These are phyloP conservation scores for Dothistroma pini DNA, from an alignment of 2,329 filamentous ascomycete genomes.

Conservation along the genomic window DNA sequence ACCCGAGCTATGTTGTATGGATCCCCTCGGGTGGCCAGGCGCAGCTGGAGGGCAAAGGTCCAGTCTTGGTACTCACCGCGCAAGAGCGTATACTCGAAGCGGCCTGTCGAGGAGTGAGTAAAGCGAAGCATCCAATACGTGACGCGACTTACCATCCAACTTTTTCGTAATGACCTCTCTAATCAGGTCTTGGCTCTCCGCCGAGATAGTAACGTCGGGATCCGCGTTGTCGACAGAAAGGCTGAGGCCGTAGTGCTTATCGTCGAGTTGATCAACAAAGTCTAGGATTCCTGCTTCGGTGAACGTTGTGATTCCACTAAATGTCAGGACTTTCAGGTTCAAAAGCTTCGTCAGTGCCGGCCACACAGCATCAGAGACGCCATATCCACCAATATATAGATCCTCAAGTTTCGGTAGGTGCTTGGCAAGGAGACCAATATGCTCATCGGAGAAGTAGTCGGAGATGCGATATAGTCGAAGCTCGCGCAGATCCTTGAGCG, in stretches of 20 bases:
- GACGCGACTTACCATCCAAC: slow-evolving; percentile 36
- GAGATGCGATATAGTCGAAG: slow-evolving; percentile 53
- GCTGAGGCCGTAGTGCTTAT: slow-evolving; percentile 42
- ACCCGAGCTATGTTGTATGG: not conserved
- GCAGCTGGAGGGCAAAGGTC: not conserved
- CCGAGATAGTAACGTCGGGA: slow-evolving; percentile 38
- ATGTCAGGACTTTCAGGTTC: slow-evolving; percentile 51
- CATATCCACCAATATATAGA: slow-evolving; percentile 55
- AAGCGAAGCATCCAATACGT: not conserved
- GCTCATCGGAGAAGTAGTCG: slow-evolving; percentile 49
- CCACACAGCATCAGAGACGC: slow-evolving; percentile 50
- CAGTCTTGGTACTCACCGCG: slow-evolving; percentile 6
- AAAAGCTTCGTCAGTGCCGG: slow-evolving; percentile 44
- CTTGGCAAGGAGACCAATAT: slow-evolving; percentile 48
- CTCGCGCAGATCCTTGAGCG: slow-evolving; percentile 50
- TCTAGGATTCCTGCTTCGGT: slow-evolving; percentile 49
- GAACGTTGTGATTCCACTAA: slow-evolving; percentile 56
- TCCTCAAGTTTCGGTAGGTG: slow-evolving; percentile 52
- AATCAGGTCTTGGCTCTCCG: slow-evolving; percentile 39
- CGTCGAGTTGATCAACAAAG: slow-evolving; percentile 41
- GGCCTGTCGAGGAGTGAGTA: not conserved
- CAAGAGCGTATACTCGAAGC: slow-evolving; percentile 8
- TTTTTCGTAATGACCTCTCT: slow-evolving; percentile 38
- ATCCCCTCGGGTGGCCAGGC: not conserved
- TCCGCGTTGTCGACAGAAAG: slow-evolving; percentile 46